Evolutionary conservation across 352 stramenopile species (phyloP).

Genomic region (Phytophthora foliorum): DNA sequence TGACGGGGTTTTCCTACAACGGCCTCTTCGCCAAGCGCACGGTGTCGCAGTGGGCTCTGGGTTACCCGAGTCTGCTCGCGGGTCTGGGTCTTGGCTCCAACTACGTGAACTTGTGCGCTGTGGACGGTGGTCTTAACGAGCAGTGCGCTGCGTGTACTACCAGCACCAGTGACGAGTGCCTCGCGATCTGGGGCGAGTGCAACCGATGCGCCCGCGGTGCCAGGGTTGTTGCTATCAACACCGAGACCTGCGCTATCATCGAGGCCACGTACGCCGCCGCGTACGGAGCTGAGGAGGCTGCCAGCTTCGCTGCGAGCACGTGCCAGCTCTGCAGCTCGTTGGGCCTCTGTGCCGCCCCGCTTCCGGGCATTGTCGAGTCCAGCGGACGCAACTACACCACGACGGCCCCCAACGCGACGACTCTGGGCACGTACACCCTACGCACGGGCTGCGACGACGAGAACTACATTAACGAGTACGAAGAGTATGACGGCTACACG

Average conservation of each 20-base stretch:
- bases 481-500: constrained; percentile 58
- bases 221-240: constrained; percentile 54
- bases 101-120: constrained; percentile 50
- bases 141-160: constrained; percentile 55
- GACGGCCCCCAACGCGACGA: constrained; percentile 29
- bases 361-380: constrained; percentile 63
- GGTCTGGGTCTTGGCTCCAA: constrained; percentile 59
- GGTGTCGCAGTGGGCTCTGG: constrained; percentile 59
- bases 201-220: constrained; percentile 53
- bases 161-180: constrained; percentile 42
- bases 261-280: constrained; percentile 48
- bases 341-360: constrained; percentile 62
- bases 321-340: constrained; percentile 51
- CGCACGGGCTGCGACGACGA: constrained; percentile 66
- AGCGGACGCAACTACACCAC: constrained; percentile 64
- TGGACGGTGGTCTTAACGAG: constrained; percentile 45
- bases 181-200: constrained; percentile 53
- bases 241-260: constrained; percentile 52
- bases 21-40: constrained; percentile 62
- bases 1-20: constrained; percentile 64
- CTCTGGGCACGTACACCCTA: constrained; percentile 52
- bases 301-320: constrained; percentile 40
- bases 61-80: constrained; percentile 62
- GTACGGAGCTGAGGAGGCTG: constrained; percentile 48
- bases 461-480: constrained; percentile 64